Base-by-base conservation (phyloP, 768 basidiomycete species). In the Hypsizygus marmoreus region DNA sequence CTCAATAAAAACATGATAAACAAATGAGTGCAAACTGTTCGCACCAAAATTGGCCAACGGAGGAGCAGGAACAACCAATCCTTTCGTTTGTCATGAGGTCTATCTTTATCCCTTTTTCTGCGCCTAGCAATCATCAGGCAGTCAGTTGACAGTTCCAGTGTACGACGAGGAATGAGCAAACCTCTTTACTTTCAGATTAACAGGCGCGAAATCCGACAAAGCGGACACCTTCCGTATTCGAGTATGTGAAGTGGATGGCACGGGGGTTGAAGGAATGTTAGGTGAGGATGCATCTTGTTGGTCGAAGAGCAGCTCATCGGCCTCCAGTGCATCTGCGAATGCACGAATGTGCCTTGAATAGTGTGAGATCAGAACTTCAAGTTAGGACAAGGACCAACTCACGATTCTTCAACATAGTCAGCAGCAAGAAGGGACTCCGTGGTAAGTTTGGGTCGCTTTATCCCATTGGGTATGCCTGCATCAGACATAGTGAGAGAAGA, bases 181-280 rank as follows among this genome's bases (percentile, higher is more conserved):
- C 91, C 79, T 82, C 63, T 81, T 85, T 14, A 97, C 84, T 60
- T 75, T 86, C 54, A 91, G 67, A 61, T 97, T 91, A 19, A 97
- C 82, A 0, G 95, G 97, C 4, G 94, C 91, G 55, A 91, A 93
- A 62, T 95, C 92, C 2, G 84, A 88, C 39, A 91, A 68, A 1
- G 91, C 90, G 40, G 88, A 83, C 5, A 95, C 82, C 67, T 91
- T 93, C 59, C 81, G 77, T 17, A 91, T 77, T 13, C 88, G 82
- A 5, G 57, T 59, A 17, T 34, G 34, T 19, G 45, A 4, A 53
- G 64, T 51, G 39, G 52, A 53, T 30, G 61, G 56, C 30, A 51
- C 49, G 5, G 74, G 73, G 22, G 67, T 68, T n/a, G 69, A 70
- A 47, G 71, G 73, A 35, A 71, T 61, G 28, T 67, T 61, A 7